Evolutionary conservation across 1,139 yeast species (phyloP).

Genomic region (Spencermartinsiella ligniputridi): DNA sequence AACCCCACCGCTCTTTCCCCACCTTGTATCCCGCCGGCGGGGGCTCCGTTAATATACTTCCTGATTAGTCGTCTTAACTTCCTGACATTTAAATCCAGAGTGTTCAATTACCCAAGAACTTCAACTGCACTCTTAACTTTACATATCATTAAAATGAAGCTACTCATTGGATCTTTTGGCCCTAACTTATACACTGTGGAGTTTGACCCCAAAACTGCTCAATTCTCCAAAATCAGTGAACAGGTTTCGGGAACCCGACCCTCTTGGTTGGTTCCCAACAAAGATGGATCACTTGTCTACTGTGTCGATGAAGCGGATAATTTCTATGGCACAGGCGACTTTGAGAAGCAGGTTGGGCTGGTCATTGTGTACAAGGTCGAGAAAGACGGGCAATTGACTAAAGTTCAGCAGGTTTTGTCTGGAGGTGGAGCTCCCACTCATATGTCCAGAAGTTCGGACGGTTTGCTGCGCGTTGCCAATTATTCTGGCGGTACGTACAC

Average conservation of each 20-base stretch:
- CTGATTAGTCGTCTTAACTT: neutral
- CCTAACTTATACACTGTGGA: constrained; percentile 10
- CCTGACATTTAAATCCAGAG: no score
- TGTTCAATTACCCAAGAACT: no score
- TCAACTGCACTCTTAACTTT: no score
- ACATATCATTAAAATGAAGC: constrained; percentile 10
- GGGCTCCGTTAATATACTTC: neutral
- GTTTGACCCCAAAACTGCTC: constrained; percentile 7
- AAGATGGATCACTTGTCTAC: constrained; percentile 6
- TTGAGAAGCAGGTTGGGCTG: constrained; percentile 10
- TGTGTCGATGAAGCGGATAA: constrained; percentile 10
- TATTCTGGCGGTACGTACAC: constrained; percentile 10
- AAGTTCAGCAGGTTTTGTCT: constrained; percentile 8
- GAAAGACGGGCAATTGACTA: constrained; percentile 5
- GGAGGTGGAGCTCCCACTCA: constrained; percentile 13
- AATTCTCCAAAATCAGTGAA: constrained; percentile 3
- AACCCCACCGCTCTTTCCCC: no score
- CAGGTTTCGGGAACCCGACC: constrained; percentile 10
- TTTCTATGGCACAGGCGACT: constrained; percentile 9
- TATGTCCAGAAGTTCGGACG: constrained; percentile 7
- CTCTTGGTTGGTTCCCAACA: constrained; percentile 10
- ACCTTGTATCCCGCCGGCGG: no score
- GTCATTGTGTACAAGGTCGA: constrained; percentile 8
- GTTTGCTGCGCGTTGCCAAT: constrained; percentile 8
- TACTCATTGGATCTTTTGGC: constrained; percentile 13